Evolutionary conservation across 352 stramenopile species (phyloP).

Genomic region (Pythium sukuiense): DNA sequence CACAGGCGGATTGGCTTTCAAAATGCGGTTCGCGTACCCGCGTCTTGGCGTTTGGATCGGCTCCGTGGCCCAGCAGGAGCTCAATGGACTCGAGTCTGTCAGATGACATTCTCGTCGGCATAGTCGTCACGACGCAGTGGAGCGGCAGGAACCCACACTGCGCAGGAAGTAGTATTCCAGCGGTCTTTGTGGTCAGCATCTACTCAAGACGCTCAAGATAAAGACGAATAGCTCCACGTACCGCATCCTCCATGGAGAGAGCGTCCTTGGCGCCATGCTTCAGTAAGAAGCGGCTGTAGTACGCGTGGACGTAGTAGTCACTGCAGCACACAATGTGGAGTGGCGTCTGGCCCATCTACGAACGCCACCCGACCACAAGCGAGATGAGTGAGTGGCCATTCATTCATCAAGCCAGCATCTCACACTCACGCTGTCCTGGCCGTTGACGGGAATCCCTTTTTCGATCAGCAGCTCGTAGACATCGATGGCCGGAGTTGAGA

Average conservation of each 20-base stretch:
- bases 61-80: background rate
- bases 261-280: background rate
- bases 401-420: background rate
- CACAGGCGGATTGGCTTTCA: background rate
- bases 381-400: too few relatives aligned
- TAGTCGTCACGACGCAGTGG: background rate
- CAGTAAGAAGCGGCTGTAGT: background rate
- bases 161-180: background rate
- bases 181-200: too few relatives aligned
- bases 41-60: background rate
- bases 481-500: background rate
- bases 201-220: too few relatives aligned
- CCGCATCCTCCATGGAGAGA: background rate
- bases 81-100: background rate
- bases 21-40: background rate
- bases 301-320: background rate
- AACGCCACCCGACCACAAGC: background rate
- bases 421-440: background rate
- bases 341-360: background rate
- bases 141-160: background rate
- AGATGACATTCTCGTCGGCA: background rate
- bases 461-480: background rate
- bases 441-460: background rate
- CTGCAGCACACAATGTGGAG: background rate
- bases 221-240: background rate